Evolutionary conservation across 139 green algal genomes (phyloP).

Genomic region (Tetradesmus lagerheimii): DNA sequence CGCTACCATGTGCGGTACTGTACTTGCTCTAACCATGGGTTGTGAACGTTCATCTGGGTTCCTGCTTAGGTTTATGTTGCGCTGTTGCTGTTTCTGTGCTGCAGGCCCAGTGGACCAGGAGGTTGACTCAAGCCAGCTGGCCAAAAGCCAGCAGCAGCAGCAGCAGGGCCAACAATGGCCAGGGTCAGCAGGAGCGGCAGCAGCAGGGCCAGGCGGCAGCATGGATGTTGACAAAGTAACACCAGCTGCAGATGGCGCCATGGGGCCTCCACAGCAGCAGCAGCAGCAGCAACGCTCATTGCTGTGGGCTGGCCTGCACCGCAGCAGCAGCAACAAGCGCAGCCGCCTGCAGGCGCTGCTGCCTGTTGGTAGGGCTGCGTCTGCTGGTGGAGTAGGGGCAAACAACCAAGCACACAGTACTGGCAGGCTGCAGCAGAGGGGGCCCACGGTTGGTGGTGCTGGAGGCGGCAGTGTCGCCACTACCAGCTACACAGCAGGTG

Average conservation of each 20-base stretch:
- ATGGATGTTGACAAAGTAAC: neutral
- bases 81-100: neutral
- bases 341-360: neutral
- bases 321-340: constrained; percentile 12
- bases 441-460: neutral
- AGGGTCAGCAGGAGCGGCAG: constrained; percentile 12
- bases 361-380: no score
- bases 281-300: constrained; percentile 20
- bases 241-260: neutral
- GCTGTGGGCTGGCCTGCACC: constrained; percentile 35
- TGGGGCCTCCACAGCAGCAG: neutral
- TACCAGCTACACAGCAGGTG: neutral
- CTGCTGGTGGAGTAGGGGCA: no score
- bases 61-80: neutral
- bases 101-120: constrained; percentile 9
- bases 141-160: neutral
- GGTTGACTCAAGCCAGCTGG: constrained; percentile 2
- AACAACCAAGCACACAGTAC: neutral
- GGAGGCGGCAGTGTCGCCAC: neutral
- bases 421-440: neutral
- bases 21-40: no score
- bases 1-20: no score
- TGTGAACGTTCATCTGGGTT: no score
- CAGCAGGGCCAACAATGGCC: neutral
- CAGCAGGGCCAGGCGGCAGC: neutral